phyloP scores from a whole-genome alignment of 2,329 filamentous ascomycete genomes.

The Aspergillus luchuensis region DNA sequence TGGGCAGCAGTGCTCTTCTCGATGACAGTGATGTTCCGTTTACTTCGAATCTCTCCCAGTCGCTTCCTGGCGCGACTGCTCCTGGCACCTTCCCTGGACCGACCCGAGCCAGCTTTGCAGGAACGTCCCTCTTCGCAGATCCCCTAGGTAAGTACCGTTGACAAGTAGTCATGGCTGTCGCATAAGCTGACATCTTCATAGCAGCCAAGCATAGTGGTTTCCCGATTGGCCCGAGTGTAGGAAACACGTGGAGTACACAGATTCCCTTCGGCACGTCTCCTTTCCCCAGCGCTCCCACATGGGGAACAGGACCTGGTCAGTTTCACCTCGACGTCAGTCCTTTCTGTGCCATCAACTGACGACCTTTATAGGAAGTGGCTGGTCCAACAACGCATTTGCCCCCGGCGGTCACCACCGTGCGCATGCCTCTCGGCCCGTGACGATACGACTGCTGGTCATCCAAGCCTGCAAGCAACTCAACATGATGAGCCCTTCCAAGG shows the following conservation, averaged over 20 bases:
- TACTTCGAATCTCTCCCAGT: constrained; percentile 48
- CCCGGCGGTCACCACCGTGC: constrained; percentile 50
- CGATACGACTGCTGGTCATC: constrained; percentile 73
- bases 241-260: constrained; percentile 39
- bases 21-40: constrained; percentile 72
- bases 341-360: constrained; percentile 19
- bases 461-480: constrained; percentile 71
- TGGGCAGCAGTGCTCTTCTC: constrained; percentile 88
- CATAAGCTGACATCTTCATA: constrained; percentile 24
- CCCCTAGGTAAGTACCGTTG: constrained; percentile 32
- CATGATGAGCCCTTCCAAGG: constrained; percentile 41
- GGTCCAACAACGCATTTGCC: constrained; percentile 54
- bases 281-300: constrained; percentile 41
- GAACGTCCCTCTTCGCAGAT: constrained; percentile 46
- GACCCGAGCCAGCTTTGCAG: constrained; percentile 46
- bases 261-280: constrained; percentile 41
- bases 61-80: constrained; percentile 54
- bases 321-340: not conserved
- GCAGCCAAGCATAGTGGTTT: constrained; percentile 39
- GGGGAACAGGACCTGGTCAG: constrained; percentile 41
- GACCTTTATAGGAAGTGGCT: constrained; percentile 43
- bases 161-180: not conserved
- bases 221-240: constrained; percentile 33
- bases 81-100: constrained; percentile 51
- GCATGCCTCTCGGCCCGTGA: constrained; percentile 65